Evolutionary conservation across 805 yeast species (phyloP).

Genomic region (Ogataea nonfermentans): DNA sequence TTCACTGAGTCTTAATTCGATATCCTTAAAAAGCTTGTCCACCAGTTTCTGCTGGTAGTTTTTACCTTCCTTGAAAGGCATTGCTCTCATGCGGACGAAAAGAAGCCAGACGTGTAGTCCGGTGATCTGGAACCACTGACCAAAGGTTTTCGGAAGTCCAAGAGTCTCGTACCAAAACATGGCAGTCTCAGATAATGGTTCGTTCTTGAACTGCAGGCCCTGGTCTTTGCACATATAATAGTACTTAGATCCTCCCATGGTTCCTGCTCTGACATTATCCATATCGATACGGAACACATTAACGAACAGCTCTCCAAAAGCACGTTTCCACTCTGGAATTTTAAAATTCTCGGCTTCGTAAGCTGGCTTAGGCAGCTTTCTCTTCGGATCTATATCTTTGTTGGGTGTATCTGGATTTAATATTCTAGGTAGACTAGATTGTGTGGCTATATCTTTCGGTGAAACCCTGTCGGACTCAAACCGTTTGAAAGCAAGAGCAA

Average conservation of each 20-base stretch:
- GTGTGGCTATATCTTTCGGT: conserved; percentile 31
- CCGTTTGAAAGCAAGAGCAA: conserved; percentile 5
- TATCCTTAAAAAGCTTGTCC: conserved; percentile 85
- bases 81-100: conserved; percentile 91
- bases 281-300: conserved; percentile 71
- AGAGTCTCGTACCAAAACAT: conserved; percentile 82
- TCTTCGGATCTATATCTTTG: conserved; percentile 35
- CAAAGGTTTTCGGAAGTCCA: conserved; percentile 78
- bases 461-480: conserved; percentile 16
- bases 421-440: conserved; percentile 35
- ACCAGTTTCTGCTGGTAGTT: conserved; percentile 90
- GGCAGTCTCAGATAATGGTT: conserved; percentile 69
- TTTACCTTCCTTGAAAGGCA: conserved; percentile 87
- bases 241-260: conserved; percentile 87
- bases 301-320: conserved; percentile 64
- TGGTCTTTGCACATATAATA: conserved; percentile 85
- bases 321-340: conserved; percentile 50
- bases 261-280: conserved; percentile 91
- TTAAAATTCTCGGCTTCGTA: conserved; percentile 30
- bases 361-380: conserved; percentile 30
- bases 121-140: conserved; percentile 96
- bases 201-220: conserved; percentile 74
- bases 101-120: conserved; percentile 90
- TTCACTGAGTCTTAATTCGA: conserved; percentile 79
- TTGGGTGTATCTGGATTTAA: conserved; percentile 35